Evolutionary conservation across 805 yeast genomes (phyloP), one percentile per base, ranked within the genome.

Genomic region (Hanseniaspora occidentalis): DNA sequence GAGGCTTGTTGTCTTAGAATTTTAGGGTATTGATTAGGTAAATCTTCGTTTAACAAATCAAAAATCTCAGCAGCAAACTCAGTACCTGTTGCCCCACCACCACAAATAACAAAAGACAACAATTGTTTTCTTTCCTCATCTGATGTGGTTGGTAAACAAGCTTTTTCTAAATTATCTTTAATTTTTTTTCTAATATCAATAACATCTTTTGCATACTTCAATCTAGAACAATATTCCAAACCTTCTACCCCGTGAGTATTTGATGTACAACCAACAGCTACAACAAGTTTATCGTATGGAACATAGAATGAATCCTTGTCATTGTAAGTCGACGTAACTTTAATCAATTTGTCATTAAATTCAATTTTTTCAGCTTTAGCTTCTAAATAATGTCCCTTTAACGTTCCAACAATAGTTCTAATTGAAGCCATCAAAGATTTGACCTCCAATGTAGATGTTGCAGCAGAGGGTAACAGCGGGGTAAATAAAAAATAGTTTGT

Each of bases 71-170:
- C 82, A 23, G 85, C 84, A 50, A 77, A 70, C 53, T 77, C 84
- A 26, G 75, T 81, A 49, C 84, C 84, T 1, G 84, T 77, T 41
- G 84, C 83, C 35, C 84, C 84, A 45, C 84, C 84, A 45, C 84
- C 84, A 56, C 83, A 77, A 25, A 77, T 71, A 11, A 77, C 82
- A 56, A 77, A 77, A 39, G 77, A 70, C 36, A 78, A 62, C 44
- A 78, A 56, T 43, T 67, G 69, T 50, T 73, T 73, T 47, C 84
- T 70, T 51, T 77, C 82, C 35, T 68, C 79, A 46, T 73, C 79
- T 1, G 76, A 45, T 0, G 81, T 75, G 0, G 82, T 71, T 40
- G 84, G 84, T 47, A 78, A 60, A 47, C 80, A 70, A 2, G 85
- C 84, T 43, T 57, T 61, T 52, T 78, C 85, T 41, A 78, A 59